Evolutionary conservation across 768 basidiomycete genomes (phyloP).

Genomic region (Collybia nuda): DNA sequence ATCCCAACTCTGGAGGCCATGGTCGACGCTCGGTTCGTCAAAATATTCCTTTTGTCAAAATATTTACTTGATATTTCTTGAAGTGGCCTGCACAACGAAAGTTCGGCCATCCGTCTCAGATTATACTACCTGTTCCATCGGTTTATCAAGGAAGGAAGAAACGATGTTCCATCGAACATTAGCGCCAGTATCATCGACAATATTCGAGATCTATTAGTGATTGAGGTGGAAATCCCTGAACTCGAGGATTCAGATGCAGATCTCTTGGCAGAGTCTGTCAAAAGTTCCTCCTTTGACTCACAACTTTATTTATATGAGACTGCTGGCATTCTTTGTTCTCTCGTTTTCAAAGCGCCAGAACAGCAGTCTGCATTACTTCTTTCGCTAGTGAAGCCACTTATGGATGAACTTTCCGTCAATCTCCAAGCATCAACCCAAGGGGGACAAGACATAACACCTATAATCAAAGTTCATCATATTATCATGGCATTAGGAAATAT

Average conservation of each 20-base stretch:
- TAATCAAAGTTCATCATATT: slow-evolving; percentile 87
- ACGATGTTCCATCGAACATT: slow-evolving; percentile 75
- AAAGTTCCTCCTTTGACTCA: slow-evolving; percentile 76
- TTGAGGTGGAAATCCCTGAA: slow-evolving; percentile 77
- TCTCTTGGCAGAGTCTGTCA: slow-evolving; percentile 77
- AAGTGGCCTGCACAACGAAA: slow-evolving; percentile 86
- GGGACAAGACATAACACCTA: slow-evolving; percentile 67
- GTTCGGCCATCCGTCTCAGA: slow-evolving; percentile 68
- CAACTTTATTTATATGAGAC: slow-evolving; percentile 97
- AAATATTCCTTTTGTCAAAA: neutral
- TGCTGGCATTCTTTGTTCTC: slow-evolving; percentile 77
- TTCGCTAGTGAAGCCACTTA: slow-evolving; percentile 79
- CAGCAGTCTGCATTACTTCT: slow-evolving; percentile 69
- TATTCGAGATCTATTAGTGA: slow-evolving; percentile 74
- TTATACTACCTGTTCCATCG: slow-evolving; percentile 91
- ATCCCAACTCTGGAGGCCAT: slow-evolving; percentile 86
- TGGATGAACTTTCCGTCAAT: slow-evolving; percentile 66
- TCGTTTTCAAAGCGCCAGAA: slow-evolving; percentile 65
- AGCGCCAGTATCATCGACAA: slow-evolving; percentile 69
- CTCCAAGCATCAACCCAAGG: slow-evolving; percentile 56
- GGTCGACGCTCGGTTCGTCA: slow-evolving; percentile 73
- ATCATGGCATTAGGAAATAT: slow-evolving; percentile 95
- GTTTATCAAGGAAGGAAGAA: slow-evolving; percentile 82
- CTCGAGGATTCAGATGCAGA: slow-evolving; percentile 73
- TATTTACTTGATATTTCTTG: neutral